A percentile compares a stretch with the other conserved stretches of the same genome.
Evolutionary conservation across 2,329 filamentous ascomycete genomes (phyloP).

Genomic region (Aureobasidium sp.): DNA sequence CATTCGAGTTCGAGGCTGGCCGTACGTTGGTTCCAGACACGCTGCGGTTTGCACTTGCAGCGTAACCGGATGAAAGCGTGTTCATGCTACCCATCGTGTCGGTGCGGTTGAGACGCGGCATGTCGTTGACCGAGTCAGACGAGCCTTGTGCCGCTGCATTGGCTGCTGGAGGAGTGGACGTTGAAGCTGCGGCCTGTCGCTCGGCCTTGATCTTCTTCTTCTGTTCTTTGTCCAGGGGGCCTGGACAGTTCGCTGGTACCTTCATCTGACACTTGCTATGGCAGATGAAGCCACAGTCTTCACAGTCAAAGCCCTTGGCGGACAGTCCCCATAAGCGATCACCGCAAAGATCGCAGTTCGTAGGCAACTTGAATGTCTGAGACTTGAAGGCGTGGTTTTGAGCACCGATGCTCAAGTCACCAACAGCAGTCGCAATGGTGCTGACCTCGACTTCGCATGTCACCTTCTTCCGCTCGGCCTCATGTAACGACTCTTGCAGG

Average conservation of each 20-base stretch:
- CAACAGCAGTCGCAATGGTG: slow-evolving; percentile 84
- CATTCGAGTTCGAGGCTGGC: slow-evolving; percentile 38
- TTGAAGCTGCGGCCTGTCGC: slow-evolving; percentile 70
- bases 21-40: slow-evolving; percentile 52
- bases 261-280: slow-evolving; percentile 99
- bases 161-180: slow-evolving; percentile 25
- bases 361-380: slow-evolving; percentile 99
- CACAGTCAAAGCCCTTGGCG: slow-evolving; percentile 92
- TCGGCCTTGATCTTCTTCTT: slow-evolving; percentile 88
- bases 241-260: slow-evolving; percentile 90
- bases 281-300: slow-evolving; percentile 95
- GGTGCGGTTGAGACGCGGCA: slow-evolving; percentile 64
- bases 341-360: slow-evolving; percentile 93
- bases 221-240: slow-evolving; percentile 88
- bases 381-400: slow-evolving; percentile 97
- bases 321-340: slow-evolving; percentile 96
- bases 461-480: slow-evolving; percentile 73
- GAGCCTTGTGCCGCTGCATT: slow-evolving; percentile 13
- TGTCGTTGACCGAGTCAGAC: slow-evolving; percentile 39
- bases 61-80: slow-evolving; percentile 75
- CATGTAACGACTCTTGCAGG: slow-evolving; percentile 77
- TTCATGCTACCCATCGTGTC: slow-evolving; percentile 81
- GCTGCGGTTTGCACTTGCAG: slow-evolving; percentile 69
- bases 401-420: slow-evolving; percentile 85
- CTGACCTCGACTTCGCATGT: slow-evolving; percentile 89